These are phyloP conservation scores for Coniosporium apollinis DNA, from an alignment of 495 filamentous ascomycete species.

Conservation along the genomic window DNA sequence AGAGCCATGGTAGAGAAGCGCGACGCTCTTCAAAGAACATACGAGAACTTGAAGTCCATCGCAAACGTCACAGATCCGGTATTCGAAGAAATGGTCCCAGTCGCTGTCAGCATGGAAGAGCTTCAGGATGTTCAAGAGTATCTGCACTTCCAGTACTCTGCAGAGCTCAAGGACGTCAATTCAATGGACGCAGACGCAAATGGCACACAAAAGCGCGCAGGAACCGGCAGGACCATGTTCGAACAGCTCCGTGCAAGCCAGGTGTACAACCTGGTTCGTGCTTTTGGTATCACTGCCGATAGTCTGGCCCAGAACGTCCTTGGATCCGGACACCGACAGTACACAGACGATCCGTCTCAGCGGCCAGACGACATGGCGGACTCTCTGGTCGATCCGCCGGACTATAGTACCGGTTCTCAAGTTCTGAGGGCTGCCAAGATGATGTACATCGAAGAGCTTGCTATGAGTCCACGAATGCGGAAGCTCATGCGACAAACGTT, in stretches of 20 bases:
- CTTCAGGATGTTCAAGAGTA: slow-evolving; percentile 95
- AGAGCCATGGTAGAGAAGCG: slow-evolving; percentile 80
- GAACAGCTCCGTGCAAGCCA: slow-evolving; percentile 67
- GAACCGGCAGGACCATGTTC: slow-evolving; percentile 54
- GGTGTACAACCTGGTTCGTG: slow-evolving; percentile 67
- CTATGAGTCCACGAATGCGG: slow-evolving; percentile 75
- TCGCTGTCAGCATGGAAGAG: slow-evolving; percentile 73
- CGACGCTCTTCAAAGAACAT: slow-evolving; percentile 59
- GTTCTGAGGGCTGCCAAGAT: slow-evolving; percentile 63
- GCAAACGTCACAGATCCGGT: slow-evolving; percentile 38
- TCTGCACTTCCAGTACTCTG: slow-evolving; percentile 82
- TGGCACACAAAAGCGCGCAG: slow-evolving; percentile 59
- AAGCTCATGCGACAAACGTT: slow-evolving; percentile 67
- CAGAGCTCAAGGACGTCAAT: slow-evolving; percentile 59
- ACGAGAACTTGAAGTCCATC: slow-evolving; percentile 49
- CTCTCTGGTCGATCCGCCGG: slow-evolving; percentile 36
- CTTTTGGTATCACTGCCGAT: slow-evolving; percentile 80
- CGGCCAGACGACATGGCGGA: slow-evolving; percentile 71
- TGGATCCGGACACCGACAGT: slow-evolving; percentile 55
- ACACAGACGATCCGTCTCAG: slow-evolving; percentile 62
- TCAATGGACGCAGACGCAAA: slow-evolving; percentile 30
- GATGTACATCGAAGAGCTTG: slow-evolving; percentile 85
- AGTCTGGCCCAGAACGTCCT: slow-evolving; percentile 72
- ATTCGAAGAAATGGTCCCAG: slow-evolving; percentile 62
- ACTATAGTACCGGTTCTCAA: slow-evolving; percentile 60